phyloP scores from a whole-genome alignment of 331 rosid genomes.

The Dryas integrifolia region DNA sequence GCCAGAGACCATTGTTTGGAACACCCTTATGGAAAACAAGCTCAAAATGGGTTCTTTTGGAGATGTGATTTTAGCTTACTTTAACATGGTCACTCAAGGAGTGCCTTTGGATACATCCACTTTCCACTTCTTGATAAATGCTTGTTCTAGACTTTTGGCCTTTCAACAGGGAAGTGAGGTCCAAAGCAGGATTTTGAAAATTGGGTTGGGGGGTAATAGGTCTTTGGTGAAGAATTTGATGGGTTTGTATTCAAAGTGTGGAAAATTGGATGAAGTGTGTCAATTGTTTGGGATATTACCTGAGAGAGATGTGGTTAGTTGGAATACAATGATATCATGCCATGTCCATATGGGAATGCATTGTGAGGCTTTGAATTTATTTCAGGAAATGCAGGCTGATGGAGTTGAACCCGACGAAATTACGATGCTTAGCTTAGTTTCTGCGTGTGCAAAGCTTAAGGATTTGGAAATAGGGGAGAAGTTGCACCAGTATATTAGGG shows the following conservation, averaged over 20 bases:
- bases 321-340: conserved; percentile 39
- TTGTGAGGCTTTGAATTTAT: conserved; percentile 25
- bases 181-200: conserved; percentile 28
- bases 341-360: conserved; percentile 28
- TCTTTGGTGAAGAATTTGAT: conserved; percentile 34
- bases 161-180: conserved; percentile 23
- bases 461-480: conserved; percentile 29
- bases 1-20: conserved; percentile 27
- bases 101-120: conserved; percentile 28
- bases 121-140: conserved; percentile 29
- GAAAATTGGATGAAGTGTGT: conserved; percentile 8
- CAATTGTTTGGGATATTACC: conserved; percentile 25
- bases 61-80: conserved; percentile 14
- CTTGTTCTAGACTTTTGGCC: conserved; percentile 19
- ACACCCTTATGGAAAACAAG: conserved; percentile 23
- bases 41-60: conserved; percentile 11
- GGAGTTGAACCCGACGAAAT: conserved; percentile 24
- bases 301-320: conserved; percentile 28
- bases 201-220: conserved; percentile 26
- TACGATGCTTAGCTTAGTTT: conserved; percentile 32
- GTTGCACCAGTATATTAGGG: conserved; percentile 19
- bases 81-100: conserved; percentile 24
- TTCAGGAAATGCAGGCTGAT: conserved; percentile 17
- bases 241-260: conserved; percentile 24
- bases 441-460: conserved; percentile 26